phyloP scores from a whole-genome alignment of 768 basidiomycete species.

The Pleurotus eryngii region DNA sequence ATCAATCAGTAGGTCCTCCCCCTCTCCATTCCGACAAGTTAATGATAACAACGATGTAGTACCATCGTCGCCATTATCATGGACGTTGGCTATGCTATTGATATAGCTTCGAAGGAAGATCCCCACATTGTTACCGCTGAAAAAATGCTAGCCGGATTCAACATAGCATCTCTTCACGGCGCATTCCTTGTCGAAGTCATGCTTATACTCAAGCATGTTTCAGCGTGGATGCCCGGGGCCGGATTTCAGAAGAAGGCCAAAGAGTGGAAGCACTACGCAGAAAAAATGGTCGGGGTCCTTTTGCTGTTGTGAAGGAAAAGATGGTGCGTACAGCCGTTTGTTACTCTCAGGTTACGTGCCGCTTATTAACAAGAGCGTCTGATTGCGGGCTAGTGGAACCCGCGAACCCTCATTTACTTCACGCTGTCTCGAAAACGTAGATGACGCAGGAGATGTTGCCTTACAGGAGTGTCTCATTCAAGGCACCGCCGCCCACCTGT shows the following conservation, averaged over 20 bases:
- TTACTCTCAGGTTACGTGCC: not conserved
- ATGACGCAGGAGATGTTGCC: not conserved
- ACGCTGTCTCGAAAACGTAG: not conserved
- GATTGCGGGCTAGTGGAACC: not conserved
- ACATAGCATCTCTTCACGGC: constrained; percentile 35
- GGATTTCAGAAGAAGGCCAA: constrained; percentile 34
- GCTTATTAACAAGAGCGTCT: not conserved
- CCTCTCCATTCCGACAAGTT: not conserved
- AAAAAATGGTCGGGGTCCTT: constrained; percentile 30
- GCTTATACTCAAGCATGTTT: constrained; percentile 34
- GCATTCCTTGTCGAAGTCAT: constrained; percentile 43
- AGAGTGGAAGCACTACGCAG: constrained; percentile 25
- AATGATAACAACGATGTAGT: not conserved
- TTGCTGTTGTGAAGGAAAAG: constrained; percentile 20
- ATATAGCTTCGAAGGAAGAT: constrained; percentile 35
- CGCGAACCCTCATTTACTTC: constrained; percentile 2
- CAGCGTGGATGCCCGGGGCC: constrained; percentile 41
- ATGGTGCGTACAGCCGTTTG: constrained; percentile 18
- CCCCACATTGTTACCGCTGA: constrained; percentile 41
- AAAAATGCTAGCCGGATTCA: constrained; percentile 29
- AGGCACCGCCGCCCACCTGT: constrained; percentile 39
- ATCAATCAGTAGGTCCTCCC: constrained; percentile 31
- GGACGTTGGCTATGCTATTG: constrained; percentile 39
- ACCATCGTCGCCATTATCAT: constrained; percentile 8
- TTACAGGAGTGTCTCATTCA: constrained; percentile 17